These are phyloP conservation scores for Phaeosphaeria sp. DNA, from an alignment of 2,329 filamentous ascomycete genomes.

Conservation along the genomic window DNA sequence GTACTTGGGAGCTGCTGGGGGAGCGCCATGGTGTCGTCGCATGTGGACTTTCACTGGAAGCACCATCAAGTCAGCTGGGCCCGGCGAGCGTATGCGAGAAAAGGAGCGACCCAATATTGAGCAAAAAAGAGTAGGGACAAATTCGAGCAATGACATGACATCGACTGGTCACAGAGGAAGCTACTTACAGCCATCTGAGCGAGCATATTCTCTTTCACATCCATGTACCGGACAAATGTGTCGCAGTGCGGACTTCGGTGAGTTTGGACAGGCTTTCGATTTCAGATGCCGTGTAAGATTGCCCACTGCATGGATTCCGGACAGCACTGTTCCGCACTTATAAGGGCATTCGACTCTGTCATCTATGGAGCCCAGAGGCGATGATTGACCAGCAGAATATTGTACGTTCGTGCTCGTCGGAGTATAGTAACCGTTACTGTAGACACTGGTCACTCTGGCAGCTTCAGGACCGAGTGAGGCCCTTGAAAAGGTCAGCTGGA, in stretches of 20 bases:
- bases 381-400: neutral
- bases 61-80: neutral
- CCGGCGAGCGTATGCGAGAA: neutral
- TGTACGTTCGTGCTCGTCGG: neutral
- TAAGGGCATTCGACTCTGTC: slow-evolving; percentile 25
- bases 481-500: neutral
- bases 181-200: slow-evolving; percentile 29
- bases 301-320: slow-evolving; percentile 32
- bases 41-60: slow-evolving; percentile 4
- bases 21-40: slow-evolving; percentile 6
- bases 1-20: neutral
- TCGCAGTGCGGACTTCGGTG: slow-evolving; percentile 17
- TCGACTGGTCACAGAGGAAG: neutral
- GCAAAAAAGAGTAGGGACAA: too few species aligned
- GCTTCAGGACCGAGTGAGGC: neutral
- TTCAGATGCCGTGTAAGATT: slow-evolving; percentile 40
- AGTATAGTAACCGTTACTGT: neutral
- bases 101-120: too few species aligned
- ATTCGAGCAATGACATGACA: neutral
- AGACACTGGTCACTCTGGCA: neutral
- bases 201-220: slow-evolving; percentile 31
- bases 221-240: slow-evolving; percentile 22
- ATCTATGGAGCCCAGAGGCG: neutral
- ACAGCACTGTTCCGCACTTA: slow-evolving; percentile 28
- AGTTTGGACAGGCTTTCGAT: slow-evolving; percentile 27